Percentiles rank a stretch among this genome's conserved stretches.
Conservation (phyloP, 225 moss, liverwort and hornwort genomes). For the Pseudoscleropodium purum region DNA sequence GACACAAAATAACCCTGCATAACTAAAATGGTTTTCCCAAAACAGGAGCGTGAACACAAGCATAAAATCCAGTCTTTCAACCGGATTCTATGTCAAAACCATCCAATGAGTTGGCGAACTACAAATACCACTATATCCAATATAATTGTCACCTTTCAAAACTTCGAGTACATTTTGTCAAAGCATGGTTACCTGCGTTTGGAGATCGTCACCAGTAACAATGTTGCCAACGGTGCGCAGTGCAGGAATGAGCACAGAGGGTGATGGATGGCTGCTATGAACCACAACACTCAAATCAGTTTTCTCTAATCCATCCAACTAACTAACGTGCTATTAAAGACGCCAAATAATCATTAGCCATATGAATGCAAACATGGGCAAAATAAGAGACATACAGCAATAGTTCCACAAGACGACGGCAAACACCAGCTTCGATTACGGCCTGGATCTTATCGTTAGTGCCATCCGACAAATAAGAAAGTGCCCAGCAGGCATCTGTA, state of each 20-base stretch:
- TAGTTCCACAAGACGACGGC: conserved; percentile 5
- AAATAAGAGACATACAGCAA: conserved; percentile 4
- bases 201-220: conserved; percentile 3
- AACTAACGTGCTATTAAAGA: not conserved
- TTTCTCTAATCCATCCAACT: not conserved
- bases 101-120: not conserved
- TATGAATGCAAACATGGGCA: not conserved
- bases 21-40: not conserved
- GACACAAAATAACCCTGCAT: not conserved
- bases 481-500: conserved; percentile 3
- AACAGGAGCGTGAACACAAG: not conserved
- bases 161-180: too few relatives aligned
- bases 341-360: not conserved
- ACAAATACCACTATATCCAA: not conserved
- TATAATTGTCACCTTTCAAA: not conserved
- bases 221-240: conserved; percentile 3
- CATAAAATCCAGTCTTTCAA: not conserved
- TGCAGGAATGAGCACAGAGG: conserved; percentile 74
- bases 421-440: conserved; percentile 8
- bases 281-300: conserved; percentile 27
- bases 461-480: conserved; percentile 3
- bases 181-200: not conserved
- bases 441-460: conserved; percentile 12
- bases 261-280: conserved; percentile 82
- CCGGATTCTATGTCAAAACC: not conserved